Conservation (phyloP, 2,329 filamentous ascomycete genomes). For the Ascochyta fabae region DNA sequence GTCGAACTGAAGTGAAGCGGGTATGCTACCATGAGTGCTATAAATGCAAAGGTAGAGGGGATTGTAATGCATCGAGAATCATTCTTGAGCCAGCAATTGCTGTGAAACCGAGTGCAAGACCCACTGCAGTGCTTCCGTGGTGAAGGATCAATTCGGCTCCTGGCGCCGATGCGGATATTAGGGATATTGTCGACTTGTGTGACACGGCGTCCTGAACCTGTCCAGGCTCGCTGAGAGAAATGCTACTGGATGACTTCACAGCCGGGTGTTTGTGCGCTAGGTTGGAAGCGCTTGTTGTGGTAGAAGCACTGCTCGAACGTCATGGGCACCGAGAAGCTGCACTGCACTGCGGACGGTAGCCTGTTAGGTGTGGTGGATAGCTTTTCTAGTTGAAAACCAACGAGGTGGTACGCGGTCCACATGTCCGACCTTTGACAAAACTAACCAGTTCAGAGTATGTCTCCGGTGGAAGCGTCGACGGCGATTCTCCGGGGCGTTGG, state of each 20-base stretch:
- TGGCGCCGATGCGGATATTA: neutral
- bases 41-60: neutral
- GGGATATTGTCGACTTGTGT: neutral
- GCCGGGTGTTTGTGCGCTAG: neutral
- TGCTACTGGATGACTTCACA: neutral
- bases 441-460: neutral
- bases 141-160: neutral
- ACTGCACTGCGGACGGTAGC: too few species aligned
- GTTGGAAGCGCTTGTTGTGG: neutral
- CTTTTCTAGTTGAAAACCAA: neutral
- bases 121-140: constrained; percentile 1
- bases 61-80: neutral
- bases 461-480: neutral
- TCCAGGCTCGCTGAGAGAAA: neutral
- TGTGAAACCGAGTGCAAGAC: neutral
- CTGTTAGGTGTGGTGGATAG: neutral
- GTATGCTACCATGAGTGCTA: neutral
- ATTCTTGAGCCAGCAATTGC: neutral
- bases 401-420: neutral
- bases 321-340: too few species aligned
- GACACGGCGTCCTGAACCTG: neutral
- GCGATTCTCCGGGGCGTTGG: neutral
- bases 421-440: neutral
- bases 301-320: neutral
- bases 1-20: neutral